Base-by-base conservation (phyloP, 371 early-diverging fungal genomes). In the Nosema muscidifuracis region DNA sequence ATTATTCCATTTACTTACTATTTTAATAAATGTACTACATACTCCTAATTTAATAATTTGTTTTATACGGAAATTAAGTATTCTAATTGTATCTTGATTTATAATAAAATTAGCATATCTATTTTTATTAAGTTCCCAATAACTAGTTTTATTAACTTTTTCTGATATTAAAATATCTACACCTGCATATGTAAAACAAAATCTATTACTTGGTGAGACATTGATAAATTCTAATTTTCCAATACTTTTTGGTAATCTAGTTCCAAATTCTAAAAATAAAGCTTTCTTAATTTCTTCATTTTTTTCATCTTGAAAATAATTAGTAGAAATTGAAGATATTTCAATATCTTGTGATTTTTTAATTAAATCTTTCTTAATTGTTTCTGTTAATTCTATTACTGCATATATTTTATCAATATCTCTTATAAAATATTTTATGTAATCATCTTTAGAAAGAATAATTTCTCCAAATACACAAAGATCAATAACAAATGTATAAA, bases 41-140 rank as follows among this genome's bases (percentile, higher is more conserved):
- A 93, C 94, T 4, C 91, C 90, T 2, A 93, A 88, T 94, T 92
- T 95, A 74, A 97, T 84, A 71, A 97, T 93, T 84, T 94, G 94
- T 56, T 93, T 87, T 36, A 95, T 87, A 68, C 94, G 89, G 83
- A 93, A 93, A 77, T 91, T 89, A 88, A 95, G 95, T 34, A 86
- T 85, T 80, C 89, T 87, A 83, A 94, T 85, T 10, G 89, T 87
- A 71, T 91, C 92, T 30, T 93, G 92, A 78, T 92, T 94, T 2
- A 95, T 94, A 31, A 33, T 38, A 18, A 58, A 43, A 31, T 30
- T 43, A 16, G 53, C 60, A 66, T 66, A 30, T 40, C 28, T n/a
- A n/a, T n/a, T n/a, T n/a, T n/a, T n/a, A n/a, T n/a, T n/a, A n/a
- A n/a, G n/a, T n/a, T n/a, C n/a, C n/a, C n/a, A n/a, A n/a, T n/a